Base-by-base conservation (phyloP, 2,329 filamentous ascomycete species). In the Phialophora tarda region DNA sequence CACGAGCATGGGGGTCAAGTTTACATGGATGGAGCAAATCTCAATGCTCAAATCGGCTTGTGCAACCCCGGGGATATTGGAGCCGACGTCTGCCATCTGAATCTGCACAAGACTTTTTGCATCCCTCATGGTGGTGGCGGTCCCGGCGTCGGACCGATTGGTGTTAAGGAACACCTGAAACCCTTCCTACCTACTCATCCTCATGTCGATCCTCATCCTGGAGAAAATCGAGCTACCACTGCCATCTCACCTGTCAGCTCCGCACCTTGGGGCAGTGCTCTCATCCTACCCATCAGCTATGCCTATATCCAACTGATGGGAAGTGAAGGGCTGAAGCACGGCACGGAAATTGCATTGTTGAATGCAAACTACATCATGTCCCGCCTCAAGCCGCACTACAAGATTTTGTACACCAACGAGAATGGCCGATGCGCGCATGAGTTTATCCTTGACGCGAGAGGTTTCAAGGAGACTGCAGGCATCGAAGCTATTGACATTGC, bases 21-120 rank as follows among this genome's bases (percentile, higher is more conserved):
- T 17, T 98, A 97, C 83, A 97, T 98, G 94, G 94, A 98, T 77
- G 94, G 94, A 56, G 94, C 94, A 71, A 98, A 98, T 82, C 95
- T 97, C 92, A 98, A 97, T 76, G 94, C 94, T 21, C 94, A 98
- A 79, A 97, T 98, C 70, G 94, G 94, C 12, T 86, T 98, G 11
- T 97, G 92, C 82, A 96, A 92, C 0, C 94, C 94, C 1, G 94
- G 94, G 47, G 93, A 96, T 78, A 96, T 98, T 72, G 94, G 94
- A 23, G 94, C 94, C 32, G 94, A 98, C 77, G 93, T 97, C 47
- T 98, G 94, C 85, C 94, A 97, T 82, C 84, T 98, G 67, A 98
- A 98, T 80, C 85, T 98, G 50, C 94, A 98, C 87, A 98, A 98
- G 86, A 98, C 94, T 2, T 98, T 98, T 84, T 98, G 94, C 78